phyloP scores from a whole-genome alignment of 495 filamentous ascomycete species.

The Gamarada debralockiae region DNA sequence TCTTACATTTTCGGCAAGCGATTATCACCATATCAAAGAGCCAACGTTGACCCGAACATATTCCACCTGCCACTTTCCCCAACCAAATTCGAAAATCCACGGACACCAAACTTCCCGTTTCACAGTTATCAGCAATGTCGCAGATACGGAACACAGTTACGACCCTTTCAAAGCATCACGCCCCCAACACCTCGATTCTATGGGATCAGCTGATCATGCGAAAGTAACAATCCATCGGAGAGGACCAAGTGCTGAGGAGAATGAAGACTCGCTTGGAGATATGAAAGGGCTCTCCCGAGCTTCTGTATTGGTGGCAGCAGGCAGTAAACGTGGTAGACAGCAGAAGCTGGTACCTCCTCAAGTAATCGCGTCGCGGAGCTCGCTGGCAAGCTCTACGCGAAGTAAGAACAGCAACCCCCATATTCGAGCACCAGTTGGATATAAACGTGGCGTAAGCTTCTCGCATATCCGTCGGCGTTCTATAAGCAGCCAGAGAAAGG shows the following conservation, averaged over 20 bases:
- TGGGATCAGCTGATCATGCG: conserved; percentile 43
- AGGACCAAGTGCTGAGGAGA: conserved; percentile 1
- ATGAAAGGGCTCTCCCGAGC: neutral
- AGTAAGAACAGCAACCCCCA: conserved; percentile 47
- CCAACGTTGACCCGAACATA: conserved; percentile 41
- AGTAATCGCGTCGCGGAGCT: conserved; percentile 37
- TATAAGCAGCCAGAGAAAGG: conserved; percentile 7
- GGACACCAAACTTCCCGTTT: conserved; percentile 61
- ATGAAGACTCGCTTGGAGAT: neutral
- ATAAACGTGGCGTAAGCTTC: conserved; percentile 81
- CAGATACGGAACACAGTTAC: conserved; percentile 55
- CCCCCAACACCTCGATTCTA: conserved; percentile 34
- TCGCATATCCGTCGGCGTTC: conserved; percentile 41
- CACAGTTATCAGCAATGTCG: conserved; percentile 60
- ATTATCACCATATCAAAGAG: conserved; percentile 75
- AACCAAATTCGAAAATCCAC: conserved; percentile 36
- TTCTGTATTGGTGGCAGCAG: conserved; percentile 19
- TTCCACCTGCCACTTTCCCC: conserved; percentile 46
- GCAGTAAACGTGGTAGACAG: conserved; percentile 24
- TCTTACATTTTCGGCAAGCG: conserved; percentile 75
- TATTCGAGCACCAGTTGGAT: conserved; percentile 52
- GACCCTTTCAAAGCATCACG: conserved; percentile 79
- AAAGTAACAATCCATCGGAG: conserved; percentile 67
- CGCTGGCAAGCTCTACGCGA: conserved; percentile 56
- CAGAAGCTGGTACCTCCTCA: conserved; percentile 19